These are phyloP conservation scores for Neonectria neomacrospora DNA, from an alignment of 2,329 filamentous ascomycete species.

Conservation along the genomic window DNA sequence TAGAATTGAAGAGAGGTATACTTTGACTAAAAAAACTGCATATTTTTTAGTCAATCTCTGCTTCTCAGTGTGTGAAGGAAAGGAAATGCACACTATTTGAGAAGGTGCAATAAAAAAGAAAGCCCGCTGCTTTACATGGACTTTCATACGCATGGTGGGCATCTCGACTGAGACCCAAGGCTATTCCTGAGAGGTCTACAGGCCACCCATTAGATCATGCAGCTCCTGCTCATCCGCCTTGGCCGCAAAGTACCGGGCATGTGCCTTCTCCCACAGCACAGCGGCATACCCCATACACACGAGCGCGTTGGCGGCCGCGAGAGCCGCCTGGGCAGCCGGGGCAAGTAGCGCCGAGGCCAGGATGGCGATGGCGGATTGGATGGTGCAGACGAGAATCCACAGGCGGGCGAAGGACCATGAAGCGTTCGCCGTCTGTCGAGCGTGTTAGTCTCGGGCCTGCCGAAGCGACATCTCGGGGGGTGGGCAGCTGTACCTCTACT, in stretches of 20 bases:
- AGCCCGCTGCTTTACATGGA: neutral
- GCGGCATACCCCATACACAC: conserved; percentile 27
- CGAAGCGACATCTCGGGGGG: neutral
- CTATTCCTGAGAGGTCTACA: neutral
- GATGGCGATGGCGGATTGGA: conserved; percentile 19
- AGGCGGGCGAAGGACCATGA: conserved; percentile 24
- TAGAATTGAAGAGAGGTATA: no score
- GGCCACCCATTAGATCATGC: conserved; percentile 28
- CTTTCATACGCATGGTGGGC: no score
- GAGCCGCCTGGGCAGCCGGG: conserved; percentile 7
- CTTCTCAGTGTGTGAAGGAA: no score
- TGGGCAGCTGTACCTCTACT: conserved; percentile 24
- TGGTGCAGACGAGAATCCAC: conserved; percentile 22
- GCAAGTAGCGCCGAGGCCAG: conserved; percentile 12
- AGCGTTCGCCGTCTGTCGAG: conserved; percentile 23
- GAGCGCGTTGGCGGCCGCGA: conserved; percentile 21
- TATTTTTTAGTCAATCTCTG: no score
- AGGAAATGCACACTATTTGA: no score
- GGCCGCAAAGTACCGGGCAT: conserved; percentile 22
- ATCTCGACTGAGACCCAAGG: no score
- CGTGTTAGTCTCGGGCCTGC: neutral
- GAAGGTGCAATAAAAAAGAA: no score
- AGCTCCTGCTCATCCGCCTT: conserved; percentile 33
- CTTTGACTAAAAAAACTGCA: no score
- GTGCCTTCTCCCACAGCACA: conserved; percentile 26